Evolutionary conservation across 1,284 basidiomycete genomes (phyloP).

Genomic region (Moesziomyces globuligerus): DNA sequence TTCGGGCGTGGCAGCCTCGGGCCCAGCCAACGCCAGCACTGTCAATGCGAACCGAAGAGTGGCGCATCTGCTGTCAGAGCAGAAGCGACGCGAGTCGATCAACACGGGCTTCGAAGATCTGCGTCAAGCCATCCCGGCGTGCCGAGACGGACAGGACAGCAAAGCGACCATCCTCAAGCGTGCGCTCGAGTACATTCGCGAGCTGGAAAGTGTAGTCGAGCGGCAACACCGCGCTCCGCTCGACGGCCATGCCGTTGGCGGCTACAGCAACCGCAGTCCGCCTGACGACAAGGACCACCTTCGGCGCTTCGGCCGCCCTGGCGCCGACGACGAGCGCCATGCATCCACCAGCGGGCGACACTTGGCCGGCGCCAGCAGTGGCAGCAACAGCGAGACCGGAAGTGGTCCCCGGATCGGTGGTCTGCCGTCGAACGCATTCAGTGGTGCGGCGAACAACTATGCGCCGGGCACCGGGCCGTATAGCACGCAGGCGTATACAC

Average conservation of each 20-base stretch:
- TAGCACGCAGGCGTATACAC: conserved; percentile 5
- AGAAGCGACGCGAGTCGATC: conserved; percentile 52
- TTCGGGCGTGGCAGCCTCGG: background rate
- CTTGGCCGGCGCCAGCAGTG: conserved; percentile 10
- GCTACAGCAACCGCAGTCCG: conserved; percentile 41
- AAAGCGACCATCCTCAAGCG: conserved; percentile 50
- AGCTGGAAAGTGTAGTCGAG: conserved; percentile 42
- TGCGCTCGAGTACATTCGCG: conserved; percentile 49
- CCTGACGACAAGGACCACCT: conserved; percentile 40
- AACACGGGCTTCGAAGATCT: conserved; percentile 54
- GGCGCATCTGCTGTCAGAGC: conserved; percentile 45
- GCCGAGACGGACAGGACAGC: conserved; percentile 52
- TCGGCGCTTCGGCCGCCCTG: conserved; percentile 36
- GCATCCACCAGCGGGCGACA: conserved; percentile 9
- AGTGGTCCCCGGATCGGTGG: conserved; percentile 30
- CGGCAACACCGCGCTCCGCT: conserved; percentile 23
- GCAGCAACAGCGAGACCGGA: conserved; percentile 17
- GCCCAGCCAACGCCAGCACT: conserved; percentile 12
- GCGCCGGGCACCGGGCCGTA: background rate
- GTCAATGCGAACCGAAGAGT: conserved; percentile 44
- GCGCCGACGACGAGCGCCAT: conserved; percentile 27
- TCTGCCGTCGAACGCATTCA: conserved; percentile 26
- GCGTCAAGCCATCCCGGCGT: conserved; percentile 42
- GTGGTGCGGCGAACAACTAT: conserved; percentile 4
- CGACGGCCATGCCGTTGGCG: conserved; percentile 14